A percentile compares a stretch with the other conserved stretches of the same genome.
phyloP scores from a whole-genome alignment of 2,329 filamentous ascomycete species.

The Xylariaceae sp. region DNA sequence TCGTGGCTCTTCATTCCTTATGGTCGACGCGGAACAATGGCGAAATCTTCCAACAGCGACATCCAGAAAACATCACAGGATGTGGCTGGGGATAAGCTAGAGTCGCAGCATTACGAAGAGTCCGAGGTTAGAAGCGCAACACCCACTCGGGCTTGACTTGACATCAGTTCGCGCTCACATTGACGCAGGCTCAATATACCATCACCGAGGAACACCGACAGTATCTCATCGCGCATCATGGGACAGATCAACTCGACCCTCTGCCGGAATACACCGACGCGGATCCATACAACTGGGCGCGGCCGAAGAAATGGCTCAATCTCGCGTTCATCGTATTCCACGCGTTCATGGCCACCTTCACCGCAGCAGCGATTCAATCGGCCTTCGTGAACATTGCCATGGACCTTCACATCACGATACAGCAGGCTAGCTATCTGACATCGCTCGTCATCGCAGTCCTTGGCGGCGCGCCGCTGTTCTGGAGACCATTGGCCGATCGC shows the following conservation, averaged over 20 bases:
- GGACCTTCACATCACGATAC: conserved; percentile 9
- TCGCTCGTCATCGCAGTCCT: conserved; percentile 10
- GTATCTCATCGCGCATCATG: conserved; percentile 10
- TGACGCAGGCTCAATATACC: conserved; percentile 6
- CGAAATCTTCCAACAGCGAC: too few species aligned
- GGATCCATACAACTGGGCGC: conserved; percentile 13
- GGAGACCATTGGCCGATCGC: conserved; percentile 8
- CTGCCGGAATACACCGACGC: conserved; percentile 9
- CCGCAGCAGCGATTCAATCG: conserved; percentile 7
- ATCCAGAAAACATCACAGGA: too few species aligned
- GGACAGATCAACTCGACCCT: conserved; percentile 10
- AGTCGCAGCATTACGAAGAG: not conserved
- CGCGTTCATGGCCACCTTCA: conserved; percentile 13
- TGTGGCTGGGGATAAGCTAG: not conserved
- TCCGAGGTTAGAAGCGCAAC: not conserved
- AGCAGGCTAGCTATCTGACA: conserved; percentile 10
- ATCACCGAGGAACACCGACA: conserved; percentile 11
- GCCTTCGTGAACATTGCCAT: conserved; percentile 10
- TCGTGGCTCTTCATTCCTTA: too few species aligned
- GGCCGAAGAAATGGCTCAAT: conserved; percentile 10
- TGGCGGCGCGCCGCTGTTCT: conserved; percentile 11
- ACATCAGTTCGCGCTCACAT: not conserved
- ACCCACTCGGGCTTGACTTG: not conserved
- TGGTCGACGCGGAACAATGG: too few species aligned
- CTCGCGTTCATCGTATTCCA: conserved; percentile 12